Evolutionary conservation across 106 monocot species (phyloP).

Genomic region (Phalaenopsis aphrodite): DNA sequence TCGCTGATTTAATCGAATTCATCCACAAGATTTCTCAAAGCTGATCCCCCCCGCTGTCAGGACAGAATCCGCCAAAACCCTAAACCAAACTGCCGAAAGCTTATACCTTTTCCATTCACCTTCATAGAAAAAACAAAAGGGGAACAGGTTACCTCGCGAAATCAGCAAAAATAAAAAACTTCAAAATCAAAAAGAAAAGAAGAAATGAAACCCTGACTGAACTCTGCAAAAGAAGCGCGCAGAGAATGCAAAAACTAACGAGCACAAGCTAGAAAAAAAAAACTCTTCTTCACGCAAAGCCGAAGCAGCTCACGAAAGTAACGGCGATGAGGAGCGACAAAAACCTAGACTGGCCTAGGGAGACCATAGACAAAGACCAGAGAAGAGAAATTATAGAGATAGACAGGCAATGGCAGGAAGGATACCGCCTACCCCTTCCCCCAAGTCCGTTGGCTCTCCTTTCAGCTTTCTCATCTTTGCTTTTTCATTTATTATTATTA

Average conservation of each 20-base stretch:
- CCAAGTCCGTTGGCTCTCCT: neutral
- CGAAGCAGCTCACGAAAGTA: neutral
- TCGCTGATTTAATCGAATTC: neutral
- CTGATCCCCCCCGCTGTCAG: neutral
- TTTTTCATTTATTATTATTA: too few species aligned
- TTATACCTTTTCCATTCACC: neutral
- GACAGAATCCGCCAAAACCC: neutral
- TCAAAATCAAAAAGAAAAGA: neutral
- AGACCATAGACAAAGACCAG: conserved; percentile 2
- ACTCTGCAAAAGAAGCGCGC: neutral
- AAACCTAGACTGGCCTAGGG: neutral
- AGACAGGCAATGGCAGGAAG: conserved; percentile 6
- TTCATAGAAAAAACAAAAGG: neutral
- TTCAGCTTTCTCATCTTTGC: conserved; percentile 3
- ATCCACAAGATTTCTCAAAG: neutral
- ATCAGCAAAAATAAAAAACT: neutral
- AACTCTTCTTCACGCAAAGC: neutral
- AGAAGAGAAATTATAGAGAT: conserved; percentile 6
- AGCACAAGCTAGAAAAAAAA: neutral
- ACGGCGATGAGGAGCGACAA: neutral
- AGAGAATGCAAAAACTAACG: neutral
- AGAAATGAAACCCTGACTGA: neutral
- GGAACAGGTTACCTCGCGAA: neutral
- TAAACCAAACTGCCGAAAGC: neutral
- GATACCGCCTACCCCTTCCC: neutral